phyloP scores from a whole-genome alignment of 805 yeast genomes.

The Groenewaldozyma tartarivorans region DNA sequence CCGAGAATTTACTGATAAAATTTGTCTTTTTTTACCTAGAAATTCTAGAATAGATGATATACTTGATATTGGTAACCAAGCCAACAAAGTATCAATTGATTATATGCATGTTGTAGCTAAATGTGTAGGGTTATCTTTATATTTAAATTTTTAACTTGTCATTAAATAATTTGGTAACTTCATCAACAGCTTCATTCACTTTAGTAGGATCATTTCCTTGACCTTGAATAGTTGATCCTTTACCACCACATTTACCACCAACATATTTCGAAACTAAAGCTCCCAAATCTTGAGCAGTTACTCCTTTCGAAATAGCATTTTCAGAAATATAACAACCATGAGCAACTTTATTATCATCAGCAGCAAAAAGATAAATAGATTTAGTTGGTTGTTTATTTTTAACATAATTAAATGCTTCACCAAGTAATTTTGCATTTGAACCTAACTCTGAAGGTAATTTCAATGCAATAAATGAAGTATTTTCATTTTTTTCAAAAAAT shows the following conservation, averaged over 20 bases:
- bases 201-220: slow-evolving; percentile 78
- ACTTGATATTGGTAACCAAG: slow-evolving; percentile 2
- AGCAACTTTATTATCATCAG: slow-evolving; percentile 66
- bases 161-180: slow-evolving; percentile 47
- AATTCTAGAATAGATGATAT: slow-evolving; percentile 16
- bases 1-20: slow-evolving; percentile 4
- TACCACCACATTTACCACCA: slow-evolving; percentile 99
- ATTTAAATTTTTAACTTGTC: slow-evolving; percentile 8
- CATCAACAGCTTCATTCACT: slow-evolving; percentile 63
- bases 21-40: slow-evolving; percentile 19
- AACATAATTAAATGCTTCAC: slow-evolving; percentile 81
- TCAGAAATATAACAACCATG: slow-evolving; percentile 89
- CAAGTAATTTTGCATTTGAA: slow-evolving; percentile 85
- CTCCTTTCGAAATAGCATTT: slow-evolving; percentile 57
- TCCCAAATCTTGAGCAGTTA: slow-evolving; percentile 64
- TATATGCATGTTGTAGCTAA: slow-evolving; percentile 7
- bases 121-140: background rate
- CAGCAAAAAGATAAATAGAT: slow-evolving; percentile 72
- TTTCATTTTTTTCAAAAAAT: slow-evolving; percentile 50
- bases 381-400: slow-evolving; percentile 68
- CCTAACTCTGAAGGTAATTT: slow-evolving; percentile 50
- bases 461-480: slow-evolving; percentile 52
- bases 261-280: slow-evolving; percentile 56
- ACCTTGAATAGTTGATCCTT: slow-evolving; percentile 94
- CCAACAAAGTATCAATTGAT: slow-evolving; percentile 9